Base-by-base conservation (phyloP, 2,329 filamentous ascomycete species). In the Stagonosporopsis chrysanthemi region DNA sequence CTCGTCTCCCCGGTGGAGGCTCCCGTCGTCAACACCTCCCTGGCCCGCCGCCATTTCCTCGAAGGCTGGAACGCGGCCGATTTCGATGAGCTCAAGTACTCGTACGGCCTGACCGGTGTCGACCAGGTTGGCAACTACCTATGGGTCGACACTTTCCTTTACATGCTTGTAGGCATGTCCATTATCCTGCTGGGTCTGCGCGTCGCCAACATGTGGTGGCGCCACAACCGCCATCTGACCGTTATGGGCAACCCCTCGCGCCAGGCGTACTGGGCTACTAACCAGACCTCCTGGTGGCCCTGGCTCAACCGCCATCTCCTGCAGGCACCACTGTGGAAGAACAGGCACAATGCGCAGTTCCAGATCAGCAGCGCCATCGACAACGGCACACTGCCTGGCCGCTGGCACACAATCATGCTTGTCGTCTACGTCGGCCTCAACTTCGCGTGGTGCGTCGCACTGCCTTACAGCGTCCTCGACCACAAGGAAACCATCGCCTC, bases 311-410 rank as follows among this genome's bases (percentile, higher is more conserved):
- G 84, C 70, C 83, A 90, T 64, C 62, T 91, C 19, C 77, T 89
- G 17, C 88, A 88, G 70, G 88, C 91, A 1, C 91, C 91, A 6
- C 77, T 96, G 17, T 85, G 87, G 69, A 83, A 83, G 52, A 90
- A 90, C 71, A 84, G 91, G 68, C 91, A 95, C 77, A 95, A 95
- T 68, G 81, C 85, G 24, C 88, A 90, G 70, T 83, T 91, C 63
- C 87, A 89, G 69, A 77, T 92, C 14, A 88, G 86, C 22, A 81
- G 81, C 17, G 88, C 88, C 7, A 77, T 91, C 70, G 88, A 88
- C 64, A 86, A 91, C 52, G 90, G 91, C 61, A 94, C 91, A 0
- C 79, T 96, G 17, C 91, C 91, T 0, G 90, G 89, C n/a, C 82
- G 91, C 46, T 87, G 93, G 68, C 90, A 96, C 73, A 84, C 88